Percentiles rank a stretch among this genome's conserved stretches.
Evolutionary conservation across 208 protist species (phyloP).

Genomic region (Trypanosoma rangeli): DNA sequence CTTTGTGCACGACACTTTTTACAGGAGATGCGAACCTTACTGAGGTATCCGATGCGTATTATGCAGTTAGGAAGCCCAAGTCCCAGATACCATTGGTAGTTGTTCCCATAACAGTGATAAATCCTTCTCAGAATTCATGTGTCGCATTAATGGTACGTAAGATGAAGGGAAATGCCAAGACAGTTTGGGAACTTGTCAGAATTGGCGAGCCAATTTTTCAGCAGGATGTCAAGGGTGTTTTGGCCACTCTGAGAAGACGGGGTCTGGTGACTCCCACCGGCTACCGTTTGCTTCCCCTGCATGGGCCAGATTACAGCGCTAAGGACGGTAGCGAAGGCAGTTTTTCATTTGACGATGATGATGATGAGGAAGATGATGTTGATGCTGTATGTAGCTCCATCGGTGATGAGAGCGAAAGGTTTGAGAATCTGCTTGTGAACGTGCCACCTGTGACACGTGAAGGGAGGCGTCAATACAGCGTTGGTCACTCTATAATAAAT

Average conservation of each 20-base stretch:
- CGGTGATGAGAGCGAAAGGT: constrained; percentile 2
- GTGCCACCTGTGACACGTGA: constrained; percentile 44
- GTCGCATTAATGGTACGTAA: constrained; percentile 71
- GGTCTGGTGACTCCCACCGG: constrained; percentile 54
- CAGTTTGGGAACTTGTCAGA: constrained; percentile 73
- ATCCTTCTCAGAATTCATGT: constrained; percentile 40
- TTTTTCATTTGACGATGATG: constrained; percentile 10
- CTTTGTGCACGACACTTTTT: constrained; percentile 67
- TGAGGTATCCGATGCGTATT: constrained; percentile 51
- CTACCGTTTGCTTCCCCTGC: constrained; percentile 46
- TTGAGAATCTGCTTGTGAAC: constrained; percentile 15
- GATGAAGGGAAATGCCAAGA: constrained; percentile 42
- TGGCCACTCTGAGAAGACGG: constrained; percentile 49
- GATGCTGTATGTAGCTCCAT: constrained; percentile 4
- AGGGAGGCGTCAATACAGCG: constrained; percentile 76
- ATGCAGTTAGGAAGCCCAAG: constrained; percentile 52
- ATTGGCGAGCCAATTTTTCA: constrained; percentile 46
- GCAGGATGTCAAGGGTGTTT: constrained; percentile 60
- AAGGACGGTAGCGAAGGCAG: constrained; percentile 14
- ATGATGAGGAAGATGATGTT: constrained; percentile 32
- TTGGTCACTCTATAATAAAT: constrained; percentile 54
- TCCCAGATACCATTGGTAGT: constrained; percentile 44
- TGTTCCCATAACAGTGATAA: constrained; percentile 44
- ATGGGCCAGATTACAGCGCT: constrained; percentile 7
- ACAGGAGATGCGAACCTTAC: constrained; percentile 32